These are phyloP conservation scores for Musa acuminata DNA, from an alignment of 176 grass and related monocot species.

Conservation along the genomic window DNA sequence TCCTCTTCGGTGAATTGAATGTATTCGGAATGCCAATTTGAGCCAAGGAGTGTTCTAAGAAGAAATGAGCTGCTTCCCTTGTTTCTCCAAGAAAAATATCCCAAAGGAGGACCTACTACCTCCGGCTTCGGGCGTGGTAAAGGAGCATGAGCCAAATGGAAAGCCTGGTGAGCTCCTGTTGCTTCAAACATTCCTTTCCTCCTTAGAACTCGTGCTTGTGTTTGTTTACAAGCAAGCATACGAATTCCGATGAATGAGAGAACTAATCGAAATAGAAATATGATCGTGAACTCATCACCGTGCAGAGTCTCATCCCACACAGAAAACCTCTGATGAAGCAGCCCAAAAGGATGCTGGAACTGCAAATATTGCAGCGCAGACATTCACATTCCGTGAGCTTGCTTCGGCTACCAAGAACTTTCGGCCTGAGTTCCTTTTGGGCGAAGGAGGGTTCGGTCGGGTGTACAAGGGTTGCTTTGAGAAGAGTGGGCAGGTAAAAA, in stretches of 20 bases:
- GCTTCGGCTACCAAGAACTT: conserved; percentile 1
- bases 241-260: not conserved
- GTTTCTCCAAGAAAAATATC: not conserved
- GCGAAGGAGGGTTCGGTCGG: not conserved
- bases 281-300: not conserved
- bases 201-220: too few relatives aligned
- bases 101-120: not conserved
- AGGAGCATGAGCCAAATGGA: not conserved
- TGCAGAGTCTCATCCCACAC: not conserved
- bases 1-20: not conserved
- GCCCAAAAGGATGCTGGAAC: not conserved
- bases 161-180: not conserved
- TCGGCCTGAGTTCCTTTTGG: not conserved
- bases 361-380: not conserved
- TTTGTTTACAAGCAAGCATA: not conserved
- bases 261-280: not conserved
- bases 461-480: not conserved
- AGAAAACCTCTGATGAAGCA: not conserved
- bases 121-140: not conserved
- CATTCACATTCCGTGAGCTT: not conserved
- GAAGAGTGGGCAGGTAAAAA: not conserved
- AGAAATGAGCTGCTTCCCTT: not conserved
- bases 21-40: not conserved
- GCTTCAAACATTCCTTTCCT: not conserved
- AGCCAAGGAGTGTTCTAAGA: not conserved